Conservation (phyloP, 78 protist genomes). For the Planoprotostelium fungivorum region DNA sequence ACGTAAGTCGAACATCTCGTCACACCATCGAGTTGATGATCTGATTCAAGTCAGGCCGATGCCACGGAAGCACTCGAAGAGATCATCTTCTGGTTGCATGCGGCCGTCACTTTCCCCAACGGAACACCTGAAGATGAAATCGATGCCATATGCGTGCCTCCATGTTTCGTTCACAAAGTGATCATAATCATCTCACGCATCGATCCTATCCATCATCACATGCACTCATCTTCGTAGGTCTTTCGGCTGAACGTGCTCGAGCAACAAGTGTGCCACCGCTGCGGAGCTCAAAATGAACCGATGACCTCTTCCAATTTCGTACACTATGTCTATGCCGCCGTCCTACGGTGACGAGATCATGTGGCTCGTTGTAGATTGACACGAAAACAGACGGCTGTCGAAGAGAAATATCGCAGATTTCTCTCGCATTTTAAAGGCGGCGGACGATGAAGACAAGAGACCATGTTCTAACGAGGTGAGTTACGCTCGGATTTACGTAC, state of each 20-base stretch:
- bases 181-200: not conserved
- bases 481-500: no score
- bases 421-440: not conserved
- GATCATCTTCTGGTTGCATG: not conserved
- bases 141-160: not conserved
- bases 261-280: not conserved
- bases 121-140: not conserved
- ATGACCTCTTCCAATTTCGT: not conserved
- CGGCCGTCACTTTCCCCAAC: not conserved
- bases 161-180: not conserved
- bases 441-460: not conserved
- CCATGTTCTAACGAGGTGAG: not conserved
- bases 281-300: not conserved
- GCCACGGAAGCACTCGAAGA: not conserved
- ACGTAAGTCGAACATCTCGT: not conserved
- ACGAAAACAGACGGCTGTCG: not conserved
- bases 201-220: not conserved
- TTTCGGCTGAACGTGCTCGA: not conserved
- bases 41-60: not conserved
- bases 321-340: not conserved
- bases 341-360: not conserved
- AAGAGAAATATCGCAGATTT: not conserved
- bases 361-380: not conserved
- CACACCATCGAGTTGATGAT: no score
- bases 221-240: not conserved